Conservation (phyloP, 2,329 filamentous ascomycete species). For the Fusarium duplospermum region DNA sequence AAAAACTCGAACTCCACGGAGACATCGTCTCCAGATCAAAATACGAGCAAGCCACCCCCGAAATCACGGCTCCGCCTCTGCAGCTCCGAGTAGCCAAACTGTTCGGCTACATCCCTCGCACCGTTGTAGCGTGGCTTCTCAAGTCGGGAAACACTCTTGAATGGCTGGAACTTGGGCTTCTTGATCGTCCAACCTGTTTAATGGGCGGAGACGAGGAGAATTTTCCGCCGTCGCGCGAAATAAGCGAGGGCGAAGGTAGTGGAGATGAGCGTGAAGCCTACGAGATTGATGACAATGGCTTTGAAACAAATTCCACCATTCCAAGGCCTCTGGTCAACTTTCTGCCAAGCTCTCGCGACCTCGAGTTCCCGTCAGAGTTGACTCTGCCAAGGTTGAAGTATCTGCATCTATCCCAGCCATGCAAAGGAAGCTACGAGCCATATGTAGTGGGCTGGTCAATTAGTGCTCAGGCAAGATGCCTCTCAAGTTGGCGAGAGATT, state of each 20-base stretch:
- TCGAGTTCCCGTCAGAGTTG: neutral
- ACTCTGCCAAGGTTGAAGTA: neutral
- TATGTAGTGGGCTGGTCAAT: conserved; percentile 19
- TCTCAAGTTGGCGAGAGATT: conserved; percentile 3
- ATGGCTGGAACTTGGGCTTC: conserved; percentile 25
- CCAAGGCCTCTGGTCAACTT: conserved; percentile 17
- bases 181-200: neutral
- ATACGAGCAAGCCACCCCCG: neutral
- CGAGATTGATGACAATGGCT: no score
- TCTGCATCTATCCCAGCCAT: conserved; percentile 11
- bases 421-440: neutral
- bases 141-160: conserved; percentile 6
- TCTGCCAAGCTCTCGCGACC: neutral
- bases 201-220: rapidly evolving
- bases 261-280: neutral
- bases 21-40: rapidly evolving
- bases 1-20: conserved; percentile 26
- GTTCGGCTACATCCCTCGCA: conserved; percentile 19
- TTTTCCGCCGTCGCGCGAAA: neutral
- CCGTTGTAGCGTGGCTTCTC: conserved; percentile 11
- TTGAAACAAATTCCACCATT: no score
- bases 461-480: neutral
- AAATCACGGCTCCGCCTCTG: neutral
- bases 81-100: conserved; percentile 21
- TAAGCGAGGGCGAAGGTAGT: neutral